phyloP scores from a whole-genome alignment of 2,329 filamentous ascomycete genomes.

The Fusarium hainanense region DNA sequence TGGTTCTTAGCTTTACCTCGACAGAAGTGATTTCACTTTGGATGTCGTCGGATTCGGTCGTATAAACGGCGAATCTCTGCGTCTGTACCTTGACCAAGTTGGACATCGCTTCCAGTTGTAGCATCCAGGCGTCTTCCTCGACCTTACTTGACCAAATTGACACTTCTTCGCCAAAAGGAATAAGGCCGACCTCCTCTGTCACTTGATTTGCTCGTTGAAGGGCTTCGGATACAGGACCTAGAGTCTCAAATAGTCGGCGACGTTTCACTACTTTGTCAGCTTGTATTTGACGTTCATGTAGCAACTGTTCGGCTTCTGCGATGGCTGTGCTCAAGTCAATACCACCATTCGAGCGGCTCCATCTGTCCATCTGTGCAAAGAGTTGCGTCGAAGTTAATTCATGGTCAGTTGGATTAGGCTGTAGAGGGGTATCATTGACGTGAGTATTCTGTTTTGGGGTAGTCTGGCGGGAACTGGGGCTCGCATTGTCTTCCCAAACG shows the following conservation, averaged over 20 bases:
- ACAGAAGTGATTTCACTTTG: background rate
- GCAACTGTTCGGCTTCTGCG: background rate
- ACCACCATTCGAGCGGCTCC: background rate
- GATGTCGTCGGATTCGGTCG: accelerated
- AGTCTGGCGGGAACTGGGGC: background rate
- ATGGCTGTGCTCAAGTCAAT: background rate
- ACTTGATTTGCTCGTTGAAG: background rate
- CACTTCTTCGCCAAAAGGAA: background rate
- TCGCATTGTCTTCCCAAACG: background rate
- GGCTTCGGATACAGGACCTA: background rate
- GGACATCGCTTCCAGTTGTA: background rate
- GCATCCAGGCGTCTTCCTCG: background rate
- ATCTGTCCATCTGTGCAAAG: background rate
- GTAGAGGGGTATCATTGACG: background rate
- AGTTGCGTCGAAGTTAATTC: background rate
- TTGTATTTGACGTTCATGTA: background rate
- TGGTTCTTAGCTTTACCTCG: accelerated
- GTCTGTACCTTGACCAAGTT: background rate
- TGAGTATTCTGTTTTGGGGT: background rate
- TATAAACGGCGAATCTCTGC: background rate
- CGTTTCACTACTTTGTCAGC: background rate
- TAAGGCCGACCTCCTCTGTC: accelerated
- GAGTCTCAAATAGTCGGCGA: background rate
- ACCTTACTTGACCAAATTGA: background rate
- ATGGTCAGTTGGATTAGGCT: background rate